Conservation (phyloP, 768 basidiomycete genomes). For the Collybia sordida region DNA sequence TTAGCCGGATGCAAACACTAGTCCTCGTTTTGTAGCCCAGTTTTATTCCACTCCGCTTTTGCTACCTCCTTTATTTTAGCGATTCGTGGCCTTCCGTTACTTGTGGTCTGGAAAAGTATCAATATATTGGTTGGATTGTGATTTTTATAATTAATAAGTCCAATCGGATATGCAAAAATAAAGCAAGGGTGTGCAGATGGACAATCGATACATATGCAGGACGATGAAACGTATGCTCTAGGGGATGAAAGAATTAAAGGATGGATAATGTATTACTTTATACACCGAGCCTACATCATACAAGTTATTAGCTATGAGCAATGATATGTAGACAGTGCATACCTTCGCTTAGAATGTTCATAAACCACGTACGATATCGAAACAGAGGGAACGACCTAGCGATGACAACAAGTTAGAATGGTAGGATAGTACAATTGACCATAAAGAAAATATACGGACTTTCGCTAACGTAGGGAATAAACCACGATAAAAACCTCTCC, state of each 20-base stretch:
- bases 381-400: conserved; percentile 89
- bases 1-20: background rate
- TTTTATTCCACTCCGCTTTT: no score
- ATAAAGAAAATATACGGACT: conserved; percentile 35
- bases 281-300: conserved; percentile 57
- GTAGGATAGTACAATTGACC: background rate
- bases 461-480: conserved; percentile 92
- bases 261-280: conserved; percentile 29
- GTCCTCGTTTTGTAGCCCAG: no score
- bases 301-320: conserved; percentile 10
- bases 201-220: conserved; percentile 1
- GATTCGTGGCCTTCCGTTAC: background rate
- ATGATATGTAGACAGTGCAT: conserved; percentile 21
- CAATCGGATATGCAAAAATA: conserved; percentile 3
- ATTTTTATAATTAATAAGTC: conserved; percentile 1
- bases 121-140: background rate
- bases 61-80: no score
- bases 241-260: conserved; percentile 3
- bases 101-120: background rate
- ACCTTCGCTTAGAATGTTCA: conserved; percentile 83
- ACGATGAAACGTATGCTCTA: conserved; percentile 9
- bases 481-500: conserved; percentile 93
- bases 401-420: background rate
- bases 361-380: conserved; percentile 97
- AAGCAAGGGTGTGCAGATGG: conserved; percentile 11